phyloP scores from a whole-genome alignment of 2,329 filamentous ascomycete genomes.

The Macroventuria anomochaeta region DNA sequence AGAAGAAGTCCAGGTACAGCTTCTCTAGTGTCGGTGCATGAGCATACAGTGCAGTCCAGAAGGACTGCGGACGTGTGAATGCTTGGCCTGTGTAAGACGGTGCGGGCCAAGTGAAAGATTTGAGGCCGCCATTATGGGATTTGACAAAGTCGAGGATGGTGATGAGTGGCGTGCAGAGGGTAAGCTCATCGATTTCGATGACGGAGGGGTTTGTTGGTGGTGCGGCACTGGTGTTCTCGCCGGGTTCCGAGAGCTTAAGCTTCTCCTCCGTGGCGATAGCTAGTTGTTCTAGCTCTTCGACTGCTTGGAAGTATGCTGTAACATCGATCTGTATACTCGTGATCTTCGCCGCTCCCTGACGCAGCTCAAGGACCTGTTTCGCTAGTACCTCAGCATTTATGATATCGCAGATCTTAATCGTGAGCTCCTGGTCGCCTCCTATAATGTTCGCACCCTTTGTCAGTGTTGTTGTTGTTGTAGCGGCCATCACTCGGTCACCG shows the following conservation, averaged over 20 bases:
- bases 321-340: neutral
- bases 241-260: too few relatives aligned
- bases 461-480: neutral
- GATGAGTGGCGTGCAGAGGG: neutral
- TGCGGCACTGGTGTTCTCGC: too few relatives aligned
- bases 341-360: neutral
- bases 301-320: neutral
- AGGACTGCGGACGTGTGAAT: neutral
- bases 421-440: neutral
- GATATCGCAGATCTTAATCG: neutral
- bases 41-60: neutral
- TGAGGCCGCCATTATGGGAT: neutral
- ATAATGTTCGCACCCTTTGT: neutral
- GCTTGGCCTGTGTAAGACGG: neutral
- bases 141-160: neutral
- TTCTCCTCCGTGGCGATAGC: neutral
- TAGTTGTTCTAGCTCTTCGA: neutral
- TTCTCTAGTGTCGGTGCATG: neutral
- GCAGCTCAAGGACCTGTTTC: neutral
- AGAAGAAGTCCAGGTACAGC: neutral
- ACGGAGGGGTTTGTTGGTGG: too few relatives aligned
- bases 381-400: neutral
- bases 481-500: neutral
- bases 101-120: neutral
- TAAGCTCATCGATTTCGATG: neutral